phyloP scores from a whole-genome alignment of 140 eudicot genomes.

The Ambrosia hybrid region DNA sequence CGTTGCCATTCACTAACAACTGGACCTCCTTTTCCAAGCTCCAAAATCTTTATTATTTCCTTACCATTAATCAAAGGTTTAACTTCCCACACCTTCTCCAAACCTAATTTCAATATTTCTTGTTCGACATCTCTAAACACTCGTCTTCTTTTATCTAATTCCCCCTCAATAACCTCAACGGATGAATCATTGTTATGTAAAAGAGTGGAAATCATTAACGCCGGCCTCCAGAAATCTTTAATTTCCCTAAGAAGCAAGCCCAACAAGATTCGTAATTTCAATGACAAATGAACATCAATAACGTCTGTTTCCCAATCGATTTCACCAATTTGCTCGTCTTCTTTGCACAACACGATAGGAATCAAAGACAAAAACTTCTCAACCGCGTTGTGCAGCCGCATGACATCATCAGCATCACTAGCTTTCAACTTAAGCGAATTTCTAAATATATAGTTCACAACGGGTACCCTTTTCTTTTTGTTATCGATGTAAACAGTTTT shows the following conservation, averaged over 20 bases:
- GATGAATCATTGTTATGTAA: slow-evolving; percentile 38
- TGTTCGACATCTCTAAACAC: slow-evolving; percentile 48
- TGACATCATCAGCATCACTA: slow-evolving; percentile 76
- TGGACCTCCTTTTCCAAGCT: slow-evolving; percentile 76
- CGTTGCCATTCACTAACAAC: slow-evolving; percentile 73
- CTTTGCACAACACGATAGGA: slow-evolving; percentile 43
- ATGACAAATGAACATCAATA: slow-evolving; percentile 52
- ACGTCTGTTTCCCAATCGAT: slow-evolving; percentile 42
- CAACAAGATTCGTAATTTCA: slow-evolving; percentile 54
- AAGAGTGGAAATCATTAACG: slow-evolving; percentile 55
- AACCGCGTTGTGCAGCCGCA: slow-evolving; percentile 37
- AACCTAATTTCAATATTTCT: slow-evolving; percentile 45
- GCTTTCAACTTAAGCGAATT: slow-evolving; percentile 78
- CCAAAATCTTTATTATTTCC: slow-evolving; percentile 70
- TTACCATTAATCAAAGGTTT: slow-evolving; percentile 81
- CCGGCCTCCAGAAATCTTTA: slow-evolving; percentile 80
- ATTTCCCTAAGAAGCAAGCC: slow-evolving; percentile 84
- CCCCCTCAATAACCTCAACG: slow-evolving; percentile 20
- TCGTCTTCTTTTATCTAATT: slow-evolving; percentile 46
- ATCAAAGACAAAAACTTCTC: slow-evolving; percentile 60
- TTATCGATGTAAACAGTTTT: slow-evolving; percentile 48
- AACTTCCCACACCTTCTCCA: slow-evolving; percentile 79
- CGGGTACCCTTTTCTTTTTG: slow-evolving; percentile 63
- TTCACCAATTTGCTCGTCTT: slow-evolving; percentile 39
- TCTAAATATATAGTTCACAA: slow-evolving; percentile 51